phyloP scores from a whole-genome alignment of 371 early-diverging fungal genomes.

The Phascolomyces articulosus region DNA sequence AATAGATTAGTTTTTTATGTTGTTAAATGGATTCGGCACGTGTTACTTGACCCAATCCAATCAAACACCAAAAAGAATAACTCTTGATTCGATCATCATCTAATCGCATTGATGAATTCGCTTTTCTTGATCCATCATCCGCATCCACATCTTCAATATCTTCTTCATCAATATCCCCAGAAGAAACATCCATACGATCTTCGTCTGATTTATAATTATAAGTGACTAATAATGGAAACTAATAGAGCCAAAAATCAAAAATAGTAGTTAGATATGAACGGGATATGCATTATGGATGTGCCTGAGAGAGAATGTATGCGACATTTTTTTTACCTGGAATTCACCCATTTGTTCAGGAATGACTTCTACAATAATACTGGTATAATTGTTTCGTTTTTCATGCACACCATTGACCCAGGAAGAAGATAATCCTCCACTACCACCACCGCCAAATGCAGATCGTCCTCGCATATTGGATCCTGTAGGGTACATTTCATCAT shows the following conservation, averaged over 20 bases:
- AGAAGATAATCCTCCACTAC: constrained; percentile 15
- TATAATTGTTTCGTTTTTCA: constrained; percentile 62
- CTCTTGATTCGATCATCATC: constrained; percentile 50
- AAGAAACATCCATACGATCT: constrained; percentile 51
- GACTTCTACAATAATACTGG: constrained; percentile 63
- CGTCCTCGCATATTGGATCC: constrained; percentile 21
- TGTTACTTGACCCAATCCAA: constrained; percentile 59
- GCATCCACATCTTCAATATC: constrained; percentile 36
- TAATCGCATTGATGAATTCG: constrained; percentile 31
- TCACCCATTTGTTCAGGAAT: constrained; percentile 52
- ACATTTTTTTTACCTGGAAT: constrained; percentile 43
- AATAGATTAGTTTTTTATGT: no score
- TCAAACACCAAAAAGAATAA: constrained; percentile 66
- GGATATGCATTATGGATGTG: no score
- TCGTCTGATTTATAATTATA: constrained; percentile 63
- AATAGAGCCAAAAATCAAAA: constrained; percentile 5
- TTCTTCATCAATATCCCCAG: constrained; percentile 48
- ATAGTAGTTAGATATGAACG: background rate
- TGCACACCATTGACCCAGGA: constrained; percentile 55
- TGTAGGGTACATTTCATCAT: constrained; percentile 57
- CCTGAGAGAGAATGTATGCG: no score
- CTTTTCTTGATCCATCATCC: constrained; percentile 32
- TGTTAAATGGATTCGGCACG: background rate
- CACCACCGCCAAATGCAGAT: constrained; percentile 28
- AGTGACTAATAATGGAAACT: constrained; percentile 71